These are phyloP conservation scores for Aspergillus floridensis DNA, from an alignment of 2,329 filamentous ascomycete species.

Conservation along the genomic window DNA sequence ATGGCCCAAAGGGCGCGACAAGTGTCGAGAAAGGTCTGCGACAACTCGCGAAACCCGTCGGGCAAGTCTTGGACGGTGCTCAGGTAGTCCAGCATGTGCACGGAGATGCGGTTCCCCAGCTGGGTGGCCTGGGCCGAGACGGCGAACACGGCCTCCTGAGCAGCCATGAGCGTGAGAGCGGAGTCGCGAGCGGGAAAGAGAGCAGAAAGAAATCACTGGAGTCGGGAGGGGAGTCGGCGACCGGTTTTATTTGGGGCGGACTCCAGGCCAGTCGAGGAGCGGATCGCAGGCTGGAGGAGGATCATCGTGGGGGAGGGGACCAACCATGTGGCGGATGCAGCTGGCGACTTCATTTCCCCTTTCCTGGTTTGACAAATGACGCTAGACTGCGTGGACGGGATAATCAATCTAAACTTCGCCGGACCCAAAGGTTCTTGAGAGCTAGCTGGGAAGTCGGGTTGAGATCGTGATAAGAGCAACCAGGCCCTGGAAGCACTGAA, in stretches of 20 bases:
- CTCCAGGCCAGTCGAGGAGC: neutral
- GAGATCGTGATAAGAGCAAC: neutral
- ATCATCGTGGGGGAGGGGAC: neutral
- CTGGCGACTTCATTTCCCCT: neutral
- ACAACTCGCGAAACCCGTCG: slow-evolving; percentile 58
- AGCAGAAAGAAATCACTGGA: neutral
- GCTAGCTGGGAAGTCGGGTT: neutral
- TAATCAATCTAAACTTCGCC: neutral
- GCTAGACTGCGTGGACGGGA: neutral
- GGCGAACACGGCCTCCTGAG: slow-evolving; percentile 20
- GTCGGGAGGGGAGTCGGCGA: neutral
- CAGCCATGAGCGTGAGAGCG: neutral
- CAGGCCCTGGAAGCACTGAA: neutral
- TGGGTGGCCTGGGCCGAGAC: slow-evolving; percentile 59
- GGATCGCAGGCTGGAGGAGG: neutral
- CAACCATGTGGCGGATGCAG: neutral
- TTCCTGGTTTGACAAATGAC: neutral
- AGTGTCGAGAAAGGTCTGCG: slow-evolving; percentile 65
- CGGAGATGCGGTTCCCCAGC: slow-evolving; percentile 62
- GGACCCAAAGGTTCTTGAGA: neutral
- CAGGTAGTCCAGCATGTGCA: slow-evolving; percentile 64
- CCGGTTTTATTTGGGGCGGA: neutral
- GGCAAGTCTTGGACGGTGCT: slow-evolving; percentile 56
- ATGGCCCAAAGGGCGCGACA: slow-evolving; percentile 67
- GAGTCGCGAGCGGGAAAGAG: neutral